Conservation (phyloP, 2,329 filamentous ascomycete species). For the Xylariaceae sp. region DNA sequence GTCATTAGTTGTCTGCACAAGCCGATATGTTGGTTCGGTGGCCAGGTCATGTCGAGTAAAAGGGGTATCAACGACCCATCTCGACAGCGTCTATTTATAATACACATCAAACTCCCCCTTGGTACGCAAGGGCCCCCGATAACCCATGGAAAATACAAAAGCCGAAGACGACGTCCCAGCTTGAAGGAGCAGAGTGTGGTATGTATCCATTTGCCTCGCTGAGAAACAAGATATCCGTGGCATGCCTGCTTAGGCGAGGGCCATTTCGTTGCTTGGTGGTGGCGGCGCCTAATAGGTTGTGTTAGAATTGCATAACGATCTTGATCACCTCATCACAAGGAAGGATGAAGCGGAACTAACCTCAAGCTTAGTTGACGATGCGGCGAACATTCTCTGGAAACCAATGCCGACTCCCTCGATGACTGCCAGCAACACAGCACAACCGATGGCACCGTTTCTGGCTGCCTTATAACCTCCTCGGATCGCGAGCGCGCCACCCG, state of each 20-base stretch:
- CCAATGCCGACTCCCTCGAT: constrained; percentile 97
- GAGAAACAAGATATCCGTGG: constrained; percentile 14
- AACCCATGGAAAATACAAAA: constrained; percentile 29
- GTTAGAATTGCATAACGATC: constrained; percentile 15
- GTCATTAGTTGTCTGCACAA: constrained; percentile 28
- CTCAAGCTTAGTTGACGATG: constrained; percentile 76
- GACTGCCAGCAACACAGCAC: constrained; percentile 87
- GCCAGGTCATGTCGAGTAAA: constrained; percentile 13
- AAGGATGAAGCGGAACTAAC: constrained; percentile 40
- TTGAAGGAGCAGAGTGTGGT: constrained; percentile 30
- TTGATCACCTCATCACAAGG: neutral
- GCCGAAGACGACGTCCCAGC: constrained; percentile 18
- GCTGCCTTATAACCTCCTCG: constrained; percentile 89
- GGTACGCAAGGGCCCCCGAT: constrained; percentile 26
- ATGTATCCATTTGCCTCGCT: constrained; percentile 8
- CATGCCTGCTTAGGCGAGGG: constrained; percentile 30
- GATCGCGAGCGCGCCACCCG: constrained; percentile 84
- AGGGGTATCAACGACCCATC: constrained; percentile 18
- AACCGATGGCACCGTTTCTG: constrained; percentile 93
- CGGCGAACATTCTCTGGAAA: constrained; percentile 87
- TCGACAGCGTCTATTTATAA: constrained; percentile 26
- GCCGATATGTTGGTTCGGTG: constrained; percentile 19
- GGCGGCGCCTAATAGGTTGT: constrained; percentile 27
- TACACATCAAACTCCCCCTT: constrained; percentile 26
- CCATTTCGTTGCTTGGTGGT: constrained; percentile 33